These are phyloP conservation scores for Puccinia polysora DNA, from an alignment of 1,284 basidiomycete genomes.

Conservation along the genomic window DNA sequence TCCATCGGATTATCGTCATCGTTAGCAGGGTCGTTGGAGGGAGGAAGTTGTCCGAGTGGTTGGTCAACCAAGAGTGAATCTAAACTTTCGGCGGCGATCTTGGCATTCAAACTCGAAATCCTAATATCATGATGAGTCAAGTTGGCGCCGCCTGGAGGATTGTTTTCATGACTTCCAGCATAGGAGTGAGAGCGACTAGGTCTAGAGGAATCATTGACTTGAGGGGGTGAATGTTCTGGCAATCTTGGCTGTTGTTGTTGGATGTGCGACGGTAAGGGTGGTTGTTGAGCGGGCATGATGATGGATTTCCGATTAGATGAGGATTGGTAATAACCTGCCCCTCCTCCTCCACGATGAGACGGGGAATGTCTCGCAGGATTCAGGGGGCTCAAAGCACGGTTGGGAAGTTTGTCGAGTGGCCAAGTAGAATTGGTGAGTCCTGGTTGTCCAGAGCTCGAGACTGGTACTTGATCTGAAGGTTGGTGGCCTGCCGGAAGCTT, in stretches of 20 bases:
- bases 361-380: constrained; percentile 17
- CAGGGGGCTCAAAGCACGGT: constrained; percentile 23
- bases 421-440: not conserved
- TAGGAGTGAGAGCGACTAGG: constrained; percentile 2
- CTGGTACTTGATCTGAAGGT: no score
- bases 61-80: not conserved
- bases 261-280: no score
- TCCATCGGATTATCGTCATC: constrained; percentile 12
- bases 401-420: constrained; percentile 19
- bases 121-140: no score
- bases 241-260: not conserved
- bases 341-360: not conserved
- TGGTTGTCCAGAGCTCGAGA: no score
- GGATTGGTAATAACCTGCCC: no score
- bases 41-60: not conserved
- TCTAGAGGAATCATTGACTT: constrained; percentile 9
- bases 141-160: not conserved
- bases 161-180: not conserved
- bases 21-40: not conserved
- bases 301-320: no score
- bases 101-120: not conserved
- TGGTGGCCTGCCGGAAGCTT: not conserved
- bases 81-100: not conserved
- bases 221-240: not conserved
- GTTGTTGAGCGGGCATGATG: no score